Base-by-base conservation (phyloP, 345 rosid genomes). In the Adansonia digitata region DNA sequence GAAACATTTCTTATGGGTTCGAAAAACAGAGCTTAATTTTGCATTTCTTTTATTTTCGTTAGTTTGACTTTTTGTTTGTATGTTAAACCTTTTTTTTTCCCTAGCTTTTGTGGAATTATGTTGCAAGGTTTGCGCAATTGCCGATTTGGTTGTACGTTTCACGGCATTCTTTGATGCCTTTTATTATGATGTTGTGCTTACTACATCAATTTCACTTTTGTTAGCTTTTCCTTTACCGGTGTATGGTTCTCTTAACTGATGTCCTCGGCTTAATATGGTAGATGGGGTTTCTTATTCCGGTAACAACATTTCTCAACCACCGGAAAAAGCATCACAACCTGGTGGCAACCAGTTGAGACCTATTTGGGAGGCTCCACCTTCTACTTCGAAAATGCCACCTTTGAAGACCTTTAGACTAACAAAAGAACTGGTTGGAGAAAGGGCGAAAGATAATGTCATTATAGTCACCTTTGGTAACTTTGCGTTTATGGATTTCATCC, bases 401-500 rank as follows among this genome's bases (percentile, higher is more conserved):
- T 69, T 91, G 60, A 83, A 87, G 82, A 64, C 84, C 56, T 95
- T 95, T 79, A 86, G 63, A 49, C 83, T 95, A 77, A 91, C 91
- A 1, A 90, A 93, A 79, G 83, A 89, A 71, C 63, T 95, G 77
- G 87, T 93, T 65, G 86, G 82, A 79, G 78, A 87, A 76, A 87
- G 98, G 82, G 97, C 78, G 45, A 78, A 85, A 70, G 91, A 91
- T 66, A 87, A 95, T 81, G 89, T 91, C 39, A 77, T 93, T 27
- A 84, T 93, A 79, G 92, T 95, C 73, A 91, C 98, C 64, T 95
- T 93, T 79, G 98, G 98, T 70, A 95, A 95, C 86, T 90, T 81
- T 81, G 99, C 98, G 0, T 93, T 91, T 72, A 93, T 91, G 98
- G 98, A 95, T 89, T 95, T 93, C 75, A 91, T 95, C 83, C 84